Base-by-base conservation (phyloP, 116 monocot species). In the Posidonia oceanica region DNA sequence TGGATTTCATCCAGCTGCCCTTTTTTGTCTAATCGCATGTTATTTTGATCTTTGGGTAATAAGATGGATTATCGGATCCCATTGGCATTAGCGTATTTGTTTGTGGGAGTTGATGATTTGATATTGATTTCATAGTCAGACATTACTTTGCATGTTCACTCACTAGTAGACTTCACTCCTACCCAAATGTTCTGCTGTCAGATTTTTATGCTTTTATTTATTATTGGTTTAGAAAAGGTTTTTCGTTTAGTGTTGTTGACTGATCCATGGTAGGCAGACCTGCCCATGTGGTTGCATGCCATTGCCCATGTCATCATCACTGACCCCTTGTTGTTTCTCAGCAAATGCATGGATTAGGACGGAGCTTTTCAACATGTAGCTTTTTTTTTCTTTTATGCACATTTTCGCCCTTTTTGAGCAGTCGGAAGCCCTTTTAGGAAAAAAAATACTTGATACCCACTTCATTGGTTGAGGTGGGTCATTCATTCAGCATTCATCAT, bases 171-270 rank as follows among this genome's bases (percentile, higher is more conserved):
- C 68, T 68, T 68, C 68, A 54, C 53, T 15, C 51, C 52, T 68
- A 68, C 68, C 68, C 52, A 68, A 53, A 68, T 68, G 36, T 68
- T 53, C 68, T 68, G 29, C 54, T 54, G 54, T 53, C 68, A 68
- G 54, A 54, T 29, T 54, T 68, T 12, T 10, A 60, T 60, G 60
- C 60, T 36, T 6, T 29, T 40, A 6, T 39, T 39, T 5, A 1
- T 39, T 13, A 23, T 12, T 4, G 12, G 21, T 13, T 39, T 40
- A 17, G 14, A 29, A 17, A 5, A 1, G 13, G 16, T 17, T 1
- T 65, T 41, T 65, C 16, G 58, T 20, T 18, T 18, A 18, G 58
- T 58, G 21, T 18, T 18, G 17, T 58, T 5, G 3, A 6, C 4
- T 21, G 16, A 58, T 58, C 18, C 6, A 16, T n/a, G 65, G 42